Conservation (phyloP, 805 yeast species). For the Ogataea methanolica region DNA sequence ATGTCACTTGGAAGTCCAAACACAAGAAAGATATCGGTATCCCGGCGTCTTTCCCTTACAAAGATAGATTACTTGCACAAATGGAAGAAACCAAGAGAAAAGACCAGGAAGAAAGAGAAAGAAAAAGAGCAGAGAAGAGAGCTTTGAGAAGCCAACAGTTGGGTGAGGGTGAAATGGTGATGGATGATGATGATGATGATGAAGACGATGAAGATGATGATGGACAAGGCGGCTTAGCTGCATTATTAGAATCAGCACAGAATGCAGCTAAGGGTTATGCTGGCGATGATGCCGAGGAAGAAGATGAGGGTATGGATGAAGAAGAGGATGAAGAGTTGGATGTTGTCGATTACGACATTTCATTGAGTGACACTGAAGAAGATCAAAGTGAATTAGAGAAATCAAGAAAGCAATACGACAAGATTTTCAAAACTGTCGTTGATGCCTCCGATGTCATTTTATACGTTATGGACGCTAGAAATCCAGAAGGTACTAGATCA, state of each 20-base stretch:
- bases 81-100: conserved; percentile 59
- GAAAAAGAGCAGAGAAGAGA: conserved; percentile 45
- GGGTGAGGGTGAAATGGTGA: conserved; percentile 32
- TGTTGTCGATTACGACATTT: conserved; percentile 45
- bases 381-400: conserved; percentile 54
- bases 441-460: conserved; percentile 88
- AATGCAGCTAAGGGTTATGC: conserved; percentile 74
- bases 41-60: conserved; percentile 92
- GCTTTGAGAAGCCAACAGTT: conserved; percentile 36
- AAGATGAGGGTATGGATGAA: conserved; percentile 32
- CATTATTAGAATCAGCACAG: conserved; percentile 86
- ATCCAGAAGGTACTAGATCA: conserved; percentile 93
- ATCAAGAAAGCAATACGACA: conserved; percentile 88
- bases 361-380: conserved; percentile 36
- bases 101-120: conserved; percentile 51
- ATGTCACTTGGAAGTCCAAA: conserved; percentile 89
- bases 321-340: conserved; percentile 47
- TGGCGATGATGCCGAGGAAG: conserved; percentile 42
- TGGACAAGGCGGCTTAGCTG: conserved; percentile 52
- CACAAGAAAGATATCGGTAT: conserved; percentile 87
- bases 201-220: conserved; percentile 39
- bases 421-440: conserved; percentile 87
- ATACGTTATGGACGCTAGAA: conserved; percentile 96
- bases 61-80: conserved; percentile 71
- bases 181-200: conserved; percentile 38